Conservation (phyloP, 129 eudicot genomes). For the Flaveria sonorensis region DNA sequence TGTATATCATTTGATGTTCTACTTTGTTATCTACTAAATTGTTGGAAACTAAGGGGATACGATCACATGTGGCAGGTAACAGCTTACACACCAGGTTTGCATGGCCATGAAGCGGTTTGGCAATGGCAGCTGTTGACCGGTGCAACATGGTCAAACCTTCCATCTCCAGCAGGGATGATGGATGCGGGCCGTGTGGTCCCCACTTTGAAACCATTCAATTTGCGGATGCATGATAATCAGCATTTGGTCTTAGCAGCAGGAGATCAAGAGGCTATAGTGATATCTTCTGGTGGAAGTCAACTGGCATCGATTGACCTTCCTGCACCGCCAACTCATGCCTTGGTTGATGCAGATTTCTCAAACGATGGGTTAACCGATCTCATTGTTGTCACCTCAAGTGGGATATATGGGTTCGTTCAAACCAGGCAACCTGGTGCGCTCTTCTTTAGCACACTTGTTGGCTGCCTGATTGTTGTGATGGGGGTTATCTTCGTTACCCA, state of each 20-base stretch:
- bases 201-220: constrained; percentile 65
- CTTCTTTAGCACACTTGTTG: constrained; percentile 95
- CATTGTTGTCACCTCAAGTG: constrained; percentile 78
- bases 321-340: constrained; percentile 85
- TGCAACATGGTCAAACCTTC: constrained; percentile 98
- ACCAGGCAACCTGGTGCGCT: constrained; percentile 98
- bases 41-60: constrained; percentile 4
- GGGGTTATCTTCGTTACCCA: constrained; percentile 88
- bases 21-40: background rate
- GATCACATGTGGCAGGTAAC: constrained; percentile 63
- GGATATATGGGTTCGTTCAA: constrained; percentile 96
- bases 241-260: constrained; percentile 81
- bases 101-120: constrained; percentile 92
- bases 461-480: constrained; percentile 90
- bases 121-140: constrained; percentile 94
- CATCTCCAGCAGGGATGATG: constrained; percentile 94
- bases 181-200: constrained; percentile 85
- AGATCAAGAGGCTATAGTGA: constrained; percentile 82
- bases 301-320: constrained; percentile 71
- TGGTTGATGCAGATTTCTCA: constrained; percentile 79
- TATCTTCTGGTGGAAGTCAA: constrained; percentile 82
- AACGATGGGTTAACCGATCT: constrained; percentile 91
- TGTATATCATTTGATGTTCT: constrained; percentile 23
- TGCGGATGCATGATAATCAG: constrained; percentile 76
- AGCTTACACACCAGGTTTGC: constrained; percentile 81